These are phyloP conservation scores for Hyphopichia pseudoburtonii DNA, from an alignment of 1,139 yeast genomes.

Conservation along the genomic window DNA sequence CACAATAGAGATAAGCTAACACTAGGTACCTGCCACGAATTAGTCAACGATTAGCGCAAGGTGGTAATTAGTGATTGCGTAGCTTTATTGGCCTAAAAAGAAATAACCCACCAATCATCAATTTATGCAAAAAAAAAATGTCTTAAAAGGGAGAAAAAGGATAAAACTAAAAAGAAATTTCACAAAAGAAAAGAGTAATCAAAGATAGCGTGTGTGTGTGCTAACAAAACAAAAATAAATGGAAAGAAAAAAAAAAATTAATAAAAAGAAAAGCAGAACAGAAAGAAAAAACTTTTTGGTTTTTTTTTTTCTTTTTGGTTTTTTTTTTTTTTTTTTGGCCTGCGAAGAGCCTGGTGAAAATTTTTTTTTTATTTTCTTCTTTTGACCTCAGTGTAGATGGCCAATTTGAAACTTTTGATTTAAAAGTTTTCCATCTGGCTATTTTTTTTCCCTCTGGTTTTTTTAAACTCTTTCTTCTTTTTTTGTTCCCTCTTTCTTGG, in stretches of 20 bases:
- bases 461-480: constrained; percentile 9
- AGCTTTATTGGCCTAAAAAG: too few species aligned
- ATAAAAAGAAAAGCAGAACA: not conserved
- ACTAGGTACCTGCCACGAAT: too few species aligned
- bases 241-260: not conserved
- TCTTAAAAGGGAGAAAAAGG: too few species aligned
- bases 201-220: too few species aligned
- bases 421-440: constrained; percentile 17
- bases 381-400: not conserved
- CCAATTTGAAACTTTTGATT: constrained; percentile 1
- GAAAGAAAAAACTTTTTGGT: not conserved
- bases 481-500: constrained; percentile 19
- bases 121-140: too few species aligned
- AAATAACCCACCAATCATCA: too few species aligned
- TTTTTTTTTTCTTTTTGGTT: too few species aligned
- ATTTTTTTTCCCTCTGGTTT: constrained; percentile 2
- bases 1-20: too few species aligned
- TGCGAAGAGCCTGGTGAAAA: constrained; percentile 6
- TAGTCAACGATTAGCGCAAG: too few species aligned
- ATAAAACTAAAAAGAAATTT: too few species aligned
- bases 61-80: too few species aligned
- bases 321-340: not conserved
- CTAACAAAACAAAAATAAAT: not conserved
- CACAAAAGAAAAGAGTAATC: too few species aligned
- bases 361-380: constrained; percentile 4